Base-by-base conservation (phyloP, 129 eudicot species). In the Silybum marianum region DNA sequence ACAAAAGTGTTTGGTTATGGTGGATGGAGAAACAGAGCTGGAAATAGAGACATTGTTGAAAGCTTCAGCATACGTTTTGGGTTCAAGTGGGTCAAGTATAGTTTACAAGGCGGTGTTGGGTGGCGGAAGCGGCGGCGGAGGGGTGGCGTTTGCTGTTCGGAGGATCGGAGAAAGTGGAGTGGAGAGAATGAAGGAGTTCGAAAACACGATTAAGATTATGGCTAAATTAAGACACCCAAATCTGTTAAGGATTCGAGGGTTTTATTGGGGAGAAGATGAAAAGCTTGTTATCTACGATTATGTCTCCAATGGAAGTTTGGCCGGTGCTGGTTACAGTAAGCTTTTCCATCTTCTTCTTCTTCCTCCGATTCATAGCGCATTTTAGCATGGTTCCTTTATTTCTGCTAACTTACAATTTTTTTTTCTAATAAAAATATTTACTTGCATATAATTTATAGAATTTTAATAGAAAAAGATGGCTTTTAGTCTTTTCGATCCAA, bases 101-200 rank as follows among this genome's bases (percentile, higher is more conserved):
- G 98, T 95, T 25, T 95, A 95, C 85, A 95, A 93, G 84, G 99
- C 99, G 19, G 97, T 95, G 46, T 82, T 95, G 34, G 90, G 86
- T 2, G 91, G 88, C 54, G 95, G 89, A 16, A 69, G 22, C 30
- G 84, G 79, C 21, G 76, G 65, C 16, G 84, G 79, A 40, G 75
- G 84, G 30, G 44, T 83, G 78, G 80, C 94, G 18, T 92, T 89
- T 84, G 99, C 99, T 0, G 99, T 95, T 5, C 86, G 99, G 78
- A 88, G 99, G 76, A 90, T 95, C 24, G 99, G 98, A 26, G 99
- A 91, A 32, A 58, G 91, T 66, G 92, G 95, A 1, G 90, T 86
- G 11, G 89, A 82, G 84, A 89, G 66, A 75, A 3, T 86, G 81
- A 89, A 76, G 83, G 93, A 92, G 38, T 95, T 95, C 63, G 99